Percentiles rank a stretch among this genome's conserved stretches.
phyloP scores from a whole-genome alignment of 2,329 filamentous ascomycete genomes.

The Cryphonectria japonica region DNA sequence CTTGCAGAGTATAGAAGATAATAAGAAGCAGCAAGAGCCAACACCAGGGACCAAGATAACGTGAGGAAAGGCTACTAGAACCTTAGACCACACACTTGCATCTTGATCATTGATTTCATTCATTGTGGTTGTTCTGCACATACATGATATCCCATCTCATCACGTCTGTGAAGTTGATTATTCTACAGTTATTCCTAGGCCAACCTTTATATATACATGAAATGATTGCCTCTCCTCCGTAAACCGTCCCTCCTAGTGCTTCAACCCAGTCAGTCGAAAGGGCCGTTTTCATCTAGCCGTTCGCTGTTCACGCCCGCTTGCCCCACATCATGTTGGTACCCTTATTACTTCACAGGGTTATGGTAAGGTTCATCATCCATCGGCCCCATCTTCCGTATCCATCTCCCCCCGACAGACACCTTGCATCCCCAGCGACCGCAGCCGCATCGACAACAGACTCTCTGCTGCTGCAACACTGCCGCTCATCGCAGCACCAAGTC shows the following conservation, averaged over 20 bases:
- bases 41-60: background rate
- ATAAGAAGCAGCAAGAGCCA: too few relatives aligned
- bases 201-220: background rate
- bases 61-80: background rate
- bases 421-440: conserved; percentile 64
- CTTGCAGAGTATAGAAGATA: too few relatives aligned
- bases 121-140: background rate
- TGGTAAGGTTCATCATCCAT: background rate
- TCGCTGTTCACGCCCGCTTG: too few relatives aligned
- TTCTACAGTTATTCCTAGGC: background rate
- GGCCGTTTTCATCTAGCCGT: background rate
- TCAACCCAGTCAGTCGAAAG: background rate
- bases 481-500: conserved; percentile 44
- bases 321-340: too few relatives aligned
- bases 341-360: too few relatives aligned
- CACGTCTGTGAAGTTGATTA: background rate
- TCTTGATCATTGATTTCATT: background rate
- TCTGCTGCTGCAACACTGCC: conserved; percentile 55
- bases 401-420: conserved; percentile 11
- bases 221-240: background rate
- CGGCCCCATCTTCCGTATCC: background rate
- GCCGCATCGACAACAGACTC: conserved; percentile 69
- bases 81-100: background rate
- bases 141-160: background rate
- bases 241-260: too few relatives aligned